phyloP scores from a whole-genome alignment of 768 basidiomycete genomes.

The Agrocybe praecox region DNA sequence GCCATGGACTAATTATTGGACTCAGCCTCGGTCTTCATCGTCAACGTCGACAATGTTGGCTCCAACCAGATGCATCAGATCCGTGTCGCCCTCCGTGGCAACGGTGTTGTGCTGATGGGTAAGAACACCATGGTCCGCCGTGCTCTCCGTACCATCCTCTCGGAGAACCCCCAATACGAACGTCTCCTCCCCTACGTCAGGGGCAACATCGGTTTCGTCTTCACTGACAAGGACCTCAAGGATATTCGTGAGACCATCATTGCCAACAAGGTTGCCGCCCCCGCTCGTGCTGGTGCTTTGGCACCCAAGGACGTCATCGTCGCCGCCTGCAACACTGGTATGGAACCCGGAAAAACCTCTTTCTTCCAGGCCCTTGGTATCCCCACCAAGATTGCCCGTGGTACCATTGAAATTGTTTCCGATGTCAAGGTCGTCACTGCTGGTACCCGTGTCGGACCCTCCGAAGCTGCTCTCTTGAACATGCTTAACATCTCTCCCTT shows the following conservation, averaged over 20 bases:
- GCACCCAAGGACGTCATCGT: constrained; percentile 92
- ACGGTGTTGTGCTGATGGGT: constrained; percentile 97
- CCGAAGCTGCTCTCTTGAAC: constrained; percentile 98
- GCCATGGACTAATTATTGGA: constrained; percentile 3
- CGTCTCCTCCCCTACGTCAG: constrained; percentile 93
- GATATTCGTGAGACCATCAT: constrained; percentile 92
- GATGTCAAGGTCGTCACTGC: constrained; percentile 95
- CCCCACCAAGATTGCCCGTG: constrained; percentile 99
- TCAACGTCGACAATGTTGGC: constrained; percentile 99
- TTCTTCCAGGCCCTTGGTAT: constrained; percentile 99
- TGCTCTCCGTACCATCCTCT: constrained; percentile 88
- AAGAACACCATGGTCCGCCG: constrained; percentile 99
- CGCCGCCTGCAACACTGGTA: constrained; percentile 97
- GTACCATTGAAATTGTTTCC: constrained; percentile 99
- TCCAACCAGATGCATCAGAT: constrained; percentile 99
- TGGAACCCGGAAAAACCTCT: constrained; percentile 99
- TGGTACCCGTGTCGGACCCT: constrained; percentile 92
- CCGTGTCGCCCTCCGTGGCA: constrained; percentile 93
- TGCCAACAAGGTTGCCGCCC: constrained; percentile 97
- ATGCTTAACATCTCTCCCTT: constrained; percentile 99
- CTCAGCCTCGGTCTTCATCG: constrained; percentile 96
- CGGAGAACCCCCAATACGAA: constrained; percentile 93
- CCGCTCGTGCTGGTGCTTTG: constrained; percentile 96
- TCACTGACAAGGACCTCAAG: constrained; percentile 90
- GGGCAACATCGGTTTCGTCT: constrained; percentile 99